Evolutionary conservation across 352 stramenopile genomes (phyloP), one percentile per base, ranked within the genome.

Genomic region (Saprolegnia parasitica): DNA sequence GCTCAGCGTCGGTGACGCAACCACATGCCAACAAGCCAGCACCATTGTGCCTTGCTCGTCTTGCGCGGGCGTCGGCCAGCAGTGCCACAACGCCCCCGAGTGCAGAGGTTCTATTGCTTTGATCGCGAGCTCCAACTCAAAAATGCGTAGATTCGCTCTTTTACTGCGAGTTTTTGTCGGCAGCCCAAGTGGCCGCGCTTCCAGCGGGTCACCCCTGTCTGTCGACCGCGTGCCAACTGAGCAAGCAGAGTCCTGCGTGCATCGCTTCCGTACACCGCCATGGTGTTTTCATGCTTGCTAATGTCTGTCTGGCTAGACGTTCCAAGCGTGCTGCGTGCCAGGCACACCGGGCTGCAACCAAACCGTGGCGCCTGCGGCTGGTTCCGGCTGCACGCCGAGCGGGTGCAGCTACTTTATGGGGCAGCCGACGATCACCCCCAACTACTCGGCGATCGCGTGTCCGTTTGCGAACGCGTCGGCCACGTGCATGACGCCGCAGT

Each of bases 141-240:
- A 15, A 49, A 32, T 62, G 13, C 21, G 60, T 40, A 67, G 60
- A 67, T 57, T 62, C 60, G 18, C n/a, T 67, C 18, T 67, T 67
- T 23, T 67, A 50, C 20, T 67, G 60, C 32, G 40, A 67, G 13
- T 67, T n/a, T 32, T 23, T 67, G 21, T 62, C 60, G 42, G n/a
- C 20, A 13, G 60, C 60, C 20, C 60, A 67, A 67, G 35, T n/a
- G n/a, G n/a, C 23, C 11, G 60, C 60, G 23, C 42, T 67, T 0
- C 60, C 60, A 21, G 23, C 60, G 18, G 10, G 8, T 16, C 60
- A 67, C 29, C 60, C 60, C 5, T 67, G 60, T 32, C 60, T 67
- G 1, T 37, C n/a, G 13, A 42, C 35, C 9, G 35, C 60, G 35
- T 67, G 60, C 20, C 60, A 67, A 62, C 60, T 67, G 35, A 67